Percentiles rank a stretch among this genome's conserved stretches.
These are phyloP conservation scores for Trichoderma orchidacearum DNA, from an alignment of 495 filamentous ascomycete species.

Conservation along the genomic window DNA sequence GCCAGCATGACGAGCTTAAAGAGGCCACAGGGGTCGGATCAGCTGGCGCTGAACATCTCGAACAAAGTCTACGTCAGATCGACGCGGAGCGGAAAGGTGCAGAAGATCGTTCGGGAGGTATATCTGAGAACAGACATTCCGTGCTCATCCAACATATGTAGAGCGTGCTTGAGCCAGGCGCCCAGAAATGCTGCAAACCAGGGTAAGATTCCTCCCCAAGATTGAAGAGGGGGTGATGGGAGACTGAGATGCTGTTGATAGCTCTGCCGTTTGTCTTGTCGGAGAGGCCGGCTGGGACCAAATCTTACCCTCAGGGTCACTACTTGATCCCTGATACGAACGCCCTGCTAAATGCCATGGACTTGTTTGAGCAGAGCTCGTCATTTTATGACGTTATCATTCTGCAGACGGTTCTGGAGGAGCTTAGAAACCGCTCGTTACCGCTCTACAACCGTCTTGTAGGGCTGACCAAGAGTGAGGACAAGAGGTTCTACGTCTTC, in stretches of 20 bases:
- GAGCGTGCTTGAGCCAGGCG: conserved; percentile 50
- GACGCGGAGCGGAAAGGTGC: conserved; percentile 87
- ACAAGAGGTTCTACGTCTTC: conserved; percentile 95
- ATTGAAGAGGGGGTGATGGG: background rate
- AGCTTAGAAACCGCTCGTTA: conserved; percentile 83
- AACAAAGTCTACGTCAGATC: conserved; percentile 92
- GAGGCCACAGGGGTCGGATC: conserved; percentile 53
- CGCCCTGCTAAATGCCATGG: conserved; percentile 89
- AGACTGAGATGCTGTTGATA: conserved; percentile 19
- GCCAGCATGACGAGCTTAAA: conserved; percentile 79
- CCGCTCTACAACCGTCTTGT: conserved; percentile 91
- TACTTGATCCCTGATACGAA: conserved; percentile 96
- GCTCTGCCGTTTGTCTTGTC: conserved; percentile 77
- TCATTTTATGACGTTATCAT: conserved; percentile 94
- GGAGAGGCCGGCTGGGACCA: conserved; percentile 70
- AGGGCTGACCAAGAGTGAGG: conserved; percentile 78
- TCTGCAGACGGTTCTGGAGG: conserved; percentile 90
- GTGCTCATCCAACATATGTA: conserved; percentile 86
- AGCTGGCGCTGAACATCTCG: conserved; percentile 60
- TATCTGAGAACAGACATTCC: conserved; percentile 95
- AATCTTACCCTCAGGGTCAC: conserved; percentile 69
- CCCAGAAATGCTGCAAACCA: conserved; percentile 67
- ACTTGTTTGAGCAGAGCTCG: conserved; percentile 81
- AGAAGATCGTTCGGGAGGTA: conserved; percentile 94
- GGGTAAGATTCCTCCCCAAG: conserved; percentile 30